phyloP scores from a whole-genome alignment of 2,329 filamentous ascomycete species.

The Endoconidiophora polonica region DNA sequence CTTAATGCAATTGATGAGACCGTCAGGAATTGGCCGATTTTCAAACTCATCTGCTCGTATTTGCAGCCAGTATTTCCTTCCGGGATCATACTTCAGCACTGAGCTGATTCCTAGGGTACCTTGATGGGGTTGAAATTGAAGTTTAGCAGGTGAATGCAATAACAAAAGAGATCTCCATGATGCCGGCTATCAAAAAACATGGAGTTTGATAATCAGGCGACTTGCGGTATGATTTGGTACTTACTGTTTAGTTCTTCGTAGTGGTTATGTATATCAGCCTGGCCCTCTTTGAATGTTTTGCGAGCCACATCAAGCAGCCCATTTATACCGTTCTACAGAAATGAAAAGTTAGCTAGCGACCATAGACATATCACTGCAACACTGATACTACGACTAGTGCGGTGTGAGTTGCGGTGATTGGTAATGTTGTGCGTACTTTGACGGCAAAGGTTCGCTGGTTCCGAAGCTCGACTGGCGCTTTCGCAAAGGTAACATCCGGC shows the following conservation, averaged over 20 bases:
- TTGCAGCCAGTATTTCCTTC: slow-evolving; percentile 64
- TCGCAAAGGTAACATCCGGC: slow-evolving; percentile 62
- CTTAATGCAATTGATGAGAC: slow-evolving; percentile 61
- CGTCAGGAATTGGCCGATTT: slow-evolving; percentile 38
- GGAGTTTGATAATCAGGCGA: no score
- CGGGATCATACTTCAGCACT: slow-evolving; percentile 58
- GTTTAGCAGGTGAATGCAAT: neutral
- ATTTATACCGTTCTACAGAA: slow-evolving; percentile 52
- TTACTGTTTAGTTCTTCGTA: slow-evolving; percentile 50
- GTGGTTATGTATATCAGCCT: slow-evolving; percentile 57
- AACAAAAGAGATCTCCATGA: no score
- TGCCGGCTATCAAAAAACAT: no score
- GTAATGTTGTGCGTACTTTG: slow-evolving; percentile 31
- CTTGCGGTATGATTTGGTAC: slow-evolving; percentile 11
- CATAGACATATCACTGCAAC: neutral
- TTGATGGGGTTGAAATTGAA: slow-evolving; percentile 17
- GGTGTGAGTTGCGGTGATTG: neutral
- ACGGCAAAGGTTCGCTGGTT: slow-evolving; percentile 87
- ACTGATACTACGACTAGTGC: neutral
- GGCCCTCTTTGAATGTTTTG: slow-evolving; percentile 79
- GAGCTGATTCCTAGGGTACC: slow-evolving; percentile 41
- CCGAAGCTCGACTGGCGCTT: slow-evolving; percentile 63
- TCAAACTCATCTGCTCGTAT: slow-evolving; percentile 47
- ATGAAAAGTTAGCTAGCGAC: neutral
- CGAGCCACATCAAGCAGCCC: slow-evolving; percentile 77